Conservation (phyloP, 495 filamentous ascomycete species). For the Aspergillus campestris region DNA sequence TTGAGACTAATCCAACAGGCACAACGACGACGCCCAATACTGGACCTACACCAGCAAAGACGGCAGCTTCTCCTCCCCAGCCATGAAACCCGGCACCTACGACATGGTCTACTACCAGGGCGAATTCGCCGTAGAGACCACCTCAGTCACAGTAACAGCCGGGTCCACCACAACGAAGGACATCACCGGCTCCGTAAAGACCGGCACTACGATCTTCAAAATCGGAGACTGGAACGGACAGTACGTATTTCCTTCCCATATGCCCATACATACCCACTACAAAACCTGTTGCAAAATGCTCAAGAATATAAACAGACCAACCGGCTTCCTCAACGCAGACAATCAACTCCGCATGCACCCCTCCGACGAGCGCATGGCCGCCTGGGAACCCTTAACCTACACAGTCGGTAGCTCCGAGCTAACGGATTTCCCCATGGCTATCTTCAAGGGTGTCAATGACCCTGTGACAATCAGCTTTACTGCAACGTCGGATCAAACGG, state of each 20-base stretch:
- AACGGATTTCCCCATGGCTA: conserved; percentile 54
- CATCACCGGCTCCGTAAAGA: conserved; percentile 40
- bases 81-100: conserved; percentile 61
- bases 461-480: conserved; percentile 56
- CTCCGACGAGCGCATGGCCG: conserved; percentile 50
- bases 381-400: conserved; percentile 51
- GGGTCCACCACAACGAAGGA: conserved; percentile 43
- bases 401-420: conserved; percentile 46
- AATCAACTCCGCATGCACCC: conserved; percentile 62
- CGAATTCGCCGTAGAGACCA: conserved; percentile 48
- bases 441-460: conserved; percentile 54
- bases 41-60: conserved; percentile 48
- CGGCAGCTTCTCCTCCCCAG: conserved; percentile 51
- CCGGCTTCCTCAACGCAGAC: conserved; percentile 56
- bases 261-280: neutral
- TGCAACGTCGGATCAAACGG: conserved; percentile 39
- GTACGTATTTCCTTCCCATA: conserved; percentile 9
- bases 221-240: conserved; percentile 55
- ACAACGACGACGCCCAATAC: conserved; percentile 54
- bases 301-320: conserved; percentile 47
- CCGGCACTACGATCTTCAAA: conserved; percentile 48
- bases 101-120: conserved; percentile 60
- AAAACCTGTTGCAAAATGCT: no score
- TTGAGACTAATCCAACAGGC: conserved; percentile 12
- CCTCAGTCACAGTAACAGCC: conserved; percentile 45